Percentiles rank a stretch among this genome's conserved stretches.
These are phyloP conservation scores for Cutaneotrichosporon daszewskae DNA, from an alignment of 1,284 basidiomycete species.

Conservation along the genomic window DNA sequence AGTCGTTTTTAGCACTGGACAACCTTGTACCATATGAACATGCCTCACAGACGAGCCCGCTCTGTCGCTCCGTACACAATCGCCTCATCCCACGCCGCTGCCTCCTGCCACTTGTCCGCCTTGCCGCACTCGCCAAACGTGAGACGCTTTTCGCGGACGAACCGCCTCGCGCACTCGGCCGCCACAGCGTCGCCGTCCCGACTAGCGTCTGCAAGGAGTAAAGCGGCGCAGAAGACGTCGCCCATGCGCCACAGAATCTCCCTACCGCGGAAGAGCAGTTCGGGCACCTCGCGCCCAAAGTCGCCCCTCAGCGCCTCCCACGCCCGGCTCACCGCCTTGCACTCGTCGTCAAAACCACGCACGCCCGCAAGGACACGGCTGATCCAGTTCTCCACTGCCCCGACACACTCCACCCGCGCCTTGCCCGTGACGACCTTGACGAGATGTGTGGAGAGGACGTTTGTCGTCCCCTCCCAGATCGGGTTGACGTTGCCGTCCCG, in stretches of 20 bases:
- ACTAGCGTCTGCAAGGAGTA: slow-evolving; percentile 15
- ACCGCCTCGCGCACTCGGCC: slow-evolving; percentile 8
- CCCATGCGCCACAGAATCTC: slow-evolving; percentile 4
- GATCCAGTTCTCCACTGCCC: slow-evolving; percentile 10
- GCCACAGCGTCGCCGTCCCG: slow-evolving; percentile 10
- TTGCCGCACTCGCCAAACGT: too few relatives aligned
- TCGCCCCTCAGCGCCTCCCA: background rate
- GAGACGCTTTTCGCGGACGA: slow-evolving; percentile 1
- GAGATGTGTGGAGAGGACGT: slow-evolving; percentile 15
- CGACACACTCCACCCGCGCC: background rate
- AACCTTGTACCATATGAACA: too few relatives aligned
- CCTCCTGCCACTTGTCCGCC: too few relatives aligned
- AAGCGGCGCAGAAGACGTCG: slow-evolving; percentile 8
- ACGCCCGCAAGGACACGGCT: background rate
- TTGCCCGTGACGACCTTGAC: slow-evolving; percentile 15
- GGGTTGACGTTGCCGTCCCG: slow-evolving; percentile 67
- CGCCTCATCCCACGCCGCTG: too few relatives aligned
- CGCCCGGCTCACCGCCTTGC: background rate
- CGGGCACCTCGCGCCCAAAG: slow-evolving; percentile 10
- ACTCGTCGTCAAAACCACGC: background rate
- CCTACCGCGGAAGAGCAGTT: slow-evolving; percentile 8
- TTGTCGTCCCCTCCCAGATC: slow-evolving; percentile 70
- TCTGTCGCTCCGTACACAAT: too few relatives aligned
- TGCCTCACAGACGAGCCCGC: too few relatives aligned
- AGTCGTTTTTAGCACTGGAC: too few relatives aligned